Percentiles rank a stretch among this genome's conserved stretches.
phyloP scores from a whole-genome alignment of 2,329 filamentous ascomycete species.

The Setomelanomma holmii region DNA sequence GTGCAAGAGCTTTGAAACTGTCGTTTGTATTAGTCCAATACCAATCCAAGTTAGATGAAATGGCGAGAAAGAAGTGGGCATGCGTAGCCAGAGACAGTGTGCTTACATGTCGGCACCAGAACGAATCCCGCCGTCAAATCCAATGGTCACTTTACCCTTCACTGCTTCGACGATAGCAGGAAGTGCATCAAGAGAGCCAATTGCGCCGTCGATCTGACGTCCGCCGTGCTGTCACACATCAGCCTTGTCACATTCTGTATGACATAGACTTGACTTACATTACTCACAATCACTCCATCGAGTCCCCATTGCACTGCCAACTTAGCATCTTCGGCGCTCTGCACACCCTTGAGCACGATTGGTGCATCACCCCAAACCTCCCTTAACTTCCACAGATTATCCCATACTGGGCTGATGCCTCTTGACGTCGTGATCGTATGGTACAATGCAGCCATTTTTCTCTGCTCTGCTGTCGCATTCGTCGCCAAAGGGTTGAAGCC shows the following conservation, averaged over 20 bases:
- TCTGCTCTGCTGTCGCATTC: constrained; percentile 19
- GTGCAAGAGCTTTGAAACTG: constrained; percentile 61
- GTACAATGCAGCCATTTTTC: constrained; percentile 15
- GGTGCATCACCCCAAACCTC: constrained; percentile 24
- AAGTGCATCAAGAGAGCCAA: constrained; percentile 60
- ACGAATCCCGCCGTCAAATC: constrained; percentile 67
- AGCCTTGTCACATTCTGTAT: background rate
- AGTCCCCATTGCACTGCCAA: constrained; percentile 52
- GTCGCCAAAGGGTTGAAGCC: constrained; percentile 14
- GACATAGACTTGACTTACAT: background rate
- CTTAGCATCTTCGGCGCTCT: constrained; percentile 51
- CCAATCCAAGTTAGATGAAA: too few species aligned
- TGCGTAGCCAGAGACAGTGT: too few species aligned
- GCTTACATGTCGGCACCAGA: constrained; percentile 57
- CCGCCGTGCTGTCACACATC: constrained; percentile 55
- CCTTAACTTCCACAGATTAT: constrained; percentile 44
- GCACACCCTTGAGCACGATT: constrained; percentile 31
- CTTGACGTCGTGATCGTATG: constrained; percentile 16
- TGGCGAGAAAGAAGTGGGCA: too few species aligned
- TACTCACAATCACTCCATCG: constrained; percentile 54
- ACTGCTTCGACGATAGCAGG: constrained; percentile 49
- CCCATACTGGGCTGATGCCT: constrained; percentile 15
- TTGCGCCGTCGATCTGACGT: constrained; percentile 64
- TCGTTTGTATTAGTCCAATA: too few species aligned
- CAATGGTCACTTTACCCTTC: constrained; percentile 59